A percentile compares a stretch with the other conserved stretches of the same genome.
Evolutionary conservation across 164 flowering plant species (phyloP).

Genomic region (Kalanchoe fedtschenkoi): DNA sequence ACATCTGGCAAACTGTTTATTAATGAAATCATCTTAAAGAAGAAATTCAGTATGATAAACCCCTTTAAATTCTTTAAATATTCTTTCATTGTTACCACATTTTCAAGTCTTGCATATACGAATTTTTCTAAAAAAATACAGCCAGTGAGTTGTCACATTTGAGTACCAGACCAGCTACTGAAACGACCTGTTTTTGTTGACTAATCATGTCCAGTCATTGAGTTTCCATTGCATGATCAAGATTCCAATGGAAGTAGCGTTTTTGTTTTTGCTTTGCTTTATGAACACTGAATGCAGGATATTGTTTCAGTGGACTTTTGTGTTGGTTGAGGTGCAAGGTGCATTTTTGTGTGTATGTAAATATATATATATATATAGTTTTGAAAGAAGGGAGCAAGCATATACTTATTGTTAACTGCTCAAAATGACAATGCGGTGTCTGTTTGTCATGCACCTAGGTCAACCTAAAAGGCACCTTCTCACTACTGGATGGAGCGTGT

Average conservation of each 20-base stretch:
- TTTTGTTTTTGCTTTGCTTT: background rate
- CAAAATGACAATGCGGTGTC: background rate
- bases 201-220: background rate
- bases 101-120: background rate
- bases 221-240: background rate
- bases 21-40: too few relatives aligned
- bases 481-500: constrained; percentile 97
- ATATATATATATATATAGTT: too few relatives aligned
- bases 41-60: too few relatives aligned
- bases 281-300: too few relatives aligned
- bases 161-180: background rate
- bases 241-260: background rate
- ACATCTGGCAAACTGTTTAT: too few relatives aligned
- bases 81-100: too few relatives aligned
- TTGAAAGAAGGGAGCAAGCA: too few relatives aligned
- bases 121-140: background rate
- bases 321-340: too few relatives aligned
- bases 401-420: background rate
- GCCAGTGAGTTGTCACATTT: background rate
- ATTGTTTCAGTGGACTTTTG: too few relatives aligned
- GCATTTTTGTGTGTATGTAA: too few relatives aligned
- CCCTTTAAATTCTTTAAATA: too few relatives aligned
- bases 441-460: constrained; percentile 28
- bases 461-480: constrained; percentile 92
- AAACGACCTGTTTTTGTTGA: too few relatives aligned